Evolutionary conservation across 177 flowering plant genomes (phyloP), one percentile per base, ranked within the genome.

Genomic region (Tripterygium wilfordii): DNA sequence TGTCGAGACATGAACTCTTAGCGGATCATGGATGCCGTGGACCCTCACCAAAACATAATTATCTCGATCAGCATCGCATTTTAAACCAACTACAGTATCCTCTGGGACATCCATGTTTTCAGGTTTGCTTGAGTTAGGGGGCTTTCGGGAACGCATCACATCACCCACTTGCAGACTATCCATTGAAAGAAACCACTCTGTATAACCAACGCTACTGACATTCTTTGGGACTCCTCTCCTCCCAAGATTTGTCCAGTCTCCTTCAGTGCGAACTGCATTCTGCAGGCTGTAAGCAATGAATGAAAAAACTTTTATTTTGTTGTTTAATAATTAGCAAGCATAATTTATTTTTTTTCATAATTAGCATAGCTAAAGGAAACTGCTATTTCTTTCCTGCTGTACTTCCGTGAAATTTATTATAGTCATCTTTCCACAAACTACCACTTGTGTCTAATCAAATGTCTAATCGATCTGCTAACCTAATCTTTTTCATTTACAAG

Each of bases 121-220:
- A 14, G 60, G 63, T 54, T 71, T 83, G 77, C 69, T 65, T 8
- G 86, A 78, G 42, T 78, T 82, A 30, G 66, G 62, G 7, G 78
- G 62, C 60, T 84, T 88, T 56, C 98, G 75, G 10, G 95, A 91
- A 20, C 95, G 90, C 36, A 88, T 90, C 15, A 45, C 51, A 56
- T 91, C 98, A 37, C 86, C 86, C 48, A 83, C 83, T 63, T 75
- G 85, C 58, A 88, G 81, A 38, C 58, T 65, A 61, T 85, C 95
- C 64, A 82, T 91, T 10, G 67, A 65, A 21, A 91, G 82, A 56
- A 79, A 74, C 98, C 98, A 85, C 49, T 82, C 71, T 0, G 80
- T 69, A 66, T 78, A 83, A 36, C 75, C 76, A 61, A 36, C 29
- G 26, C 38, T 43, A 50, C 54, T 52, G 19, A 64, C 51, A 54